Evolutionary conservation across 768 basidiomycete genomes (phyloP).

Genomic region (Dioszegia crocea): DNA sequence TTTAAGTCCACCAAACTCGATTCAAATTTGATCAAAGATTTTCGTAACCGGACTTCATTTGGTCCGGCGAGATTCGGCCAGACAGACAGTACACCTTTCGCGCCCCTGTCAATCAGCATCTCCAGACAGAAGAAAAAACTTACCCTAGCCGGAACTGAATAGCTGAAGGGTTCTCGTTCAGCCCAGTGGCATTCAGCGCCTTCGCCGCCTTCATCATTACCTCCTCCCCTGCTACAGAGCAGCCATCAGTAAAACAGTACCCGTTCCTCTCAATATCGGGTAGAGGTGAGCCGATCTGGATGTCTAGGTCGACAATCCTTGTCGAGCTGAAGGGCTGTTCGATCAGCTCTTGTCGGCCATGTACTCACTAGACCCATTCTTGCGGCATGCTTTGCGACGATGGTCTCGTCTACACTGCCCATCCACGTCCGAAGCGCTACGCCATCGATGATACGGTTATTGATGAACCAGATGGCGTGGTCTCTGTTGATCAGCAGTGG

Average conservation of each 20-base stretch:
- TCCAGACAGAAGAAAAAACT: slow-evolving; percentile 7
- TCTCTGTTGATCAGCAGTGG: slow-evolving; percentile 27
- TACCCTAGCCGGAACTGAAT: slow-evolving; percentile 48
- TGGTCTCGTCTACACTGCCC: slow-evolving; percentile 42
- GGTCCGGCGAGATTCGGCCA: slow-evolving; percentile 27
- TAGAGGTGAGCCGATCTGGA: slow-evolving; percentile 21
- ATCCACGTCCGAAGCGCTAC: slow-evolving; percentile 38
- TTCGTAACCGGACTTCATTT: slow-evolving; percentile 37
- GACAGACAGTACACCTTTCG: slow-evolving; percentile 45
- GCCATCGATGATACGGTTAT: slow-evolving; percentile 27
- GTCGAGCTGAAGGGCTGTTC: slow-evolving; percentile 44
- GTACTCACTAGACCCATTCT: slow-evolving; percentile 42
- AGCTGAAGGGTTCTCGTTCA: slow-evolving; percentile 39
- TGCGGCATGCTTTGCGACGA: slow-evolving; percentile 47
- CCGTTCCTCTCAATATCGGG: slow-evolving; percentile 34
- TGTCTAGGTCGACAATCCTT: slow-evolving; percentile 37
- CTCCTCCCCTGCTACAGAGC: slow-evolving; percentile 36
- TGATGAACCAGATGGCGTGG: slow-evolving; percentile 48
- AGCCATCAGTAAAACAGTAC: slow-evolving; percentile 46
- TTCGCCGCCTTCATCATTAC: slow-evolving; percentile 37
- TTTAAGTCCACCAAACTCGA: slow-evolving; percentile 36
- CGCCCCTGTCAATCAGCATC: slow-evolving; percentile 29
- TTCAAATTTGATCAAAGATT: slow-evolving; percentile 42
- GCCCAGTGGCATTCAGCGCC: slow-evolving; percentile 33
- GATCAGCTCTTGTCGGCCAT: not conserved